Conservation (phyloP, 805 yeast species). For the Debaryomyces prosopidis region DNA sequence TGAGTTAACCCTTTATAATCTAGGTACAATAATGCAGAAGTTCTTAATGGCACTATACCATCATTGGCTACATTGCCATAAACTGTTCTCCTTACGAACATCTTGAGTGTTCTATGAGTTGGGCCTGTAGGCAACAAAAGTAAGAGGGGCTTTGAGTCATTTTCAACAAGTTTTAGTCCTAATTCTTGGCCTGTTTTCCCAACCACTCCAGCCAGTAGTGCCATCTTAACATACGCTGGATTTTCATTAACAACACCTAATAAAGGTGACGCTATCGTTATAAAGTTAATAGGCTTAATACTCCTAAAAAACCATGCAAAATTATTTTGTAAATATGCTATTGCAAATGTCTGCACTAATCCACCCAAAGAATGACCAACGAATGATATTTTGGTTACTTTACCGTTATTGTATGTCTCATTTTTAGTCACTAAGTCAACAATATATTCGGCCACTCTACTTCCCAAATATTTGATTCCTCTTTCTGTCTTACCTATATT, state of each 20-base stretch:
- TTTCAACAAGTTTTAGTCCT: conserved; percentile 55
- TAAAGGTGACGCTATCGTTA: conserved; percentile 85
- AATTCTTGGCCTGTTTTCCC: conserved; percentile 93
- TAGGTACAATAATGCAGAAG: conserved; percentile 79
- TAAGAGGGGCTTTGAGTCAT: conserved; percentile 60
- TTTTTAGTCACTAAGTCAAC: conserved; percentile 51
- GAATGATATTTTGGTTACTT: conserved; percentile 71
- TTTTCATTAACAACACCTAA: conserved; percentile 87
- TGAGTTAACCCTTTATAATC: conserved; percentile 70
- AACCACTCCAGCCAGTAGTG: conserved; percentile 83
- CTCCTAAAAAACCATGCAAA: conserved; percentile 69
- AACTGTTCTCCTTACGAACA: conserved; percentile 69
- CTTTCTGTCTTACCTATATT: conserved; percentile 87
- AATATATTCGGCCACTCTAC: conserved; percentile 73
- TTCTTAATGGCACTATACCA: conserved; percentile 93
- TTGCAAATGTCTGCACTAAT: conserved; percentile 83
- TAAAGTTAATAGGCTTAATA: conserved; percentile 73
- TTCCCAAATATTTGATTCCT: conserved; percentile 84
- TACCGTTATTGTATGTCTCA: conserved; percentile 33
- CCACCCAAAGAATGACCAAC: conserved; percentile 96
- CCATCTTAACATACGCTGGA: conserved; percentile 81
- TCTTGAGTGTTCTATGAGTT: conserved; percentile 60
- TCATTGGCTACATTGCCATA: conserved; percentile 92
- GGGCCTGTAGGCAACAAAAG: conserved; percentile 76
- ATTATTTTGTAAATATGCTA: conserved; percentile 71